Evolutionary conservation across 306 rosid species (phyloP).

Genomic region (Vigna hirtella): DNA sequence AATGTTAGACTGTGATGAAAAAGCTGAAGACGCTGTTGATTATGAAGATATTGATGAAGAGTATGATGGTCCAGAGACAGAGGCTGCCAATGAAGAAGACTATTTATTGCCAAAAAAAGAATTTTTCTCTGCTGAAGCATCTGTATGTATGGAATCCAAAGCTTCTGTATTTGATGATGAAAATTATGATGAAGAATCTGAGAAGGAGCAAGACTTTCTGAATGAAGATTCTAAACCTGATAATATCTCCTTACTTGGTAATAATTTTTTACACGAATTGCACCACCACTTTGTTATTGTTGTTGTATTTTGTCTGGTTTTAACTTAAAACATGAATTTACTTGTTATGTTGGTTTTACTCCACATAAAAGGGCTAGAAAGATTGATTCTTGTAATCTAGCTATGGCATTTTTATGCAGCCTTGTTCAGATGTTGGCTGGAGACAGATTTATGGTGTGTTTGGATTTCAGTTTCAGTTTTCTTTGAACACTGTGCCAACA

Average conservation of each 20-base stretch:
- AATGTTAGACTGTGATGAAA: slow-evolving; percentile 78
- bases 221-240: slow-evolving; percentile 57
- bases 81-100: slow-evolving; percentile 88
- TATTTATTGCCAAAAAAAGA: slow-evolving; percentile 81
- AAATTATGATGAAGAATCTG: slow-evolving; percentile 92
- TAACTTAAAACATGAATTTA: slow-evolving; percentile 29
- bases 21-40: slow-evolving; percentile 94
- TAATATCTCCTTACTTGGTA: slow-evolving; percentile 58
- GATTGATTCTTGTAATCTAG: slow-evolving; percentile 38
- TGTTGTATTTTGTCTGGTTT: slow-evolving; percentile 14
- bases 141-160: slow-evolving; percentile 65
- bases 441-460: neutral
- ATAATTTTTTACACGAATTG: slow-evolving; percentile 31
- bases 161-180: slow-evolving; percentile 85
- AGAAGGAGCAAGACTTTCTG: slow-evolving; percentile 61
- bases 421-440: slow-evolving; percentile 27
- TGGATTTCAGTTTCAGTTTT: too few relatives aligned
- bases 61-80: slow-evolving; percentile 92
- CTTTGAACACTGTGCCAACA: too few relatives aligned
- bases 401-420: slow-evolving; percentile 19
- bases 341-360: slow-evolving; percentile 24
- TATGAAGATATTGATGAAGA: slow-evolving; percentile 97
- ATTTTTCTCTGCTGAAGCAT: slow-evolving; percentile 64
- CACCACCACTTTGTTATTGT: slow-evolving; percentile 33
- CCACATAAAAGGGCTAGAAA: slow-evolving; percentile 1